phyloP scores from a whole-genome alignment of 208 protist species.

The Tetramitus jugosus region DNA sequence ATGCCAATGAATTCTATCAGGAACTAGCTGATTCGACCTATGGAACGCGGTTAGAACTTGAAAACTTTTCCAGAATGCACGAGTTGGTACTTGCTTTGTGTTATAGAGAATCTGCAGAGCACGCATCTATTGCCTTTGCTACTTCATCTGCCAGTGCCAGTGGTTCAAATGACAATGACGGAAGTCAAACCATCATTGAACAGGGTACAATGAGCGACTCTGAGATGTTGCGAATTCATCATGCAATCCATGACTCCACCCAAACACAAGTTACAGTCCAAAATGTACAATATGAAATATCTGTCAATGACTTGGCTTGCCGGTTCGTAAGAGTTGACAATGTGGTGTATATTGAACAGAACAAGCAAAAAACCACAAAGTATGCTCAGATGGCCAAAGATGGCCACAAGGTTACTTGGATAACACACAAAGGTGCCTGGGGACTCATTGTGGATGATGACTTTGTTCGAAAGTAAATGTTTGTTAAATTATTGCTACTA shows the following conservation, averaged over 20 bases:
- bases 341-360: not conserved
- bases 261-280: not conserved
- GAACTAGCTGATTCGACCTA: not conserved
- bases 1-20: slow-evolving; percentile 6
- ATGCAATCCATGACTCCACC: not conserved
- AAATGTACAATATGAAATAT: not conserved
- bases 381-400: not conserved
- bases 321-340: not conserved
- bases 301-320: not conserved
- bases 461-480: not conserved
- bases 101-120: not conserved
- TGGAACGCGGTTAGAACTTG: not conserved
- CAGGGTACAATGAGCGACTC: not conserved
- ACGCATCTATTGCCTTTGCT: not conserved
- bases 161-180: not conserved
- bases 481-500: no score
- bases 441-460: slow-evolving; percentile 3
- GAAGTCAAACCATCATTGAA: not conserved
- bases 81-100: not conserved
- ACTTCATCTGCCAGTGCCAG: no score
- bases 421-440: not conserved
- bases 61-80: not conserved
- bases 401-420: slow-evolving; percentile 11
- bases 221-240: not conserved
- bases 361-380: slow-evolving; percentile 1